These are phyloP conservation scores for Salvia splendens DNA, from an alignment of 257 asterid genomes.

Conservation along the genomic window DNA sequence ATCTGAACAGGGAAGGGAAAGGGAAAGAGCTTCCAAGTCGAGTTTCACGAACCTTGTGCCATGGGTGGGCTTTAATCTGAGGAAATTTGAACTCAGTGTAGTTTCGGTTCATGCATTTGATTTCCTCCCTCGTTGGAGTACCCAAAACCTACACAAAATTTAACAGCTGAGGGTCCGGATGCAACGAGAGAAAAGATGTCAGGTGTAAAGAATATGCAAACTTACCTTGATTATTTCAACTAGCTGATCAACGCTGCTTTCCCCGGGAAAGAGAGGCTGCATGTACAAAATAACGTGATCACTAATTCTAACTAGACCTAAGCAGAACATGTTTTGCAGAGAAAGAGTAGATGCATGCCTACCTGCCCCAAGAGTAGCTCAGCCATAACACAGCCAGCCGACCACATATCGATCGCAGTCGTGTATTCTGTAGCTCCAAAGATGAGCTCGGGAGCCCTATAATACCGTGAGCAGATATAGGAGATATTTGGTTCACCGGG, in stretches of 20 bases:
- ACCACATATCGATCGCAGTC: slow-evolving; percentile 93
- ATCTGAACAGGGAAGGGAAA: neutral
- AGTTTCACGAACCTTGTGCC: slow-evolving; percentile 78
- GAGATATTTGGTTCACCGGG: slow-evolving; percentile 95
- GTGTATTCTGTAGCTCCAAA: slow-evolving; percentile 96
- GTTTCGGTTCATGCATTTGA: slow-evolving; percentile 92
- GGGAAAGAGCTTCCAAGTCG: neutral
- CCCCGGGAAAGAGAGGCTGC: slow-evolving; percentile 97
- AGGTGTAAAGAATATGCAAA: neutral
- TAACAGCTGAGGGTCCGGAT: neutral
- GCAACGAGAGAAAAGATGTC: neutral
- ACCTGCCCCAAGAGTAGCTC: slow-evolving; percentile 93
- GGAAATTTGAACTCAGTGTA: slow-evolving; percentile 87
- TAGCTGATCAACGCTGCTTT: slow-evolving; percentile 87
- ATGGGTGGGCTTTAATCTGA: slow-evolving; percentile 88
- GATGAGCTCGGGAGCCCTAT: slow-evolving; percentile 92
- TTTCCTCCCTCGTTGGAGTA: slow-evolving; percentile 94
- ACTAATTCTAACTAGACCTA: neutral
- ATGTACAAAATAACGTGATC: slow-evolving; percentile 12
- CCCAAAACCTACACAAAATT: slow-evolving; percentile 59
- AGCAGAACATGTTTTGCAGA: neutral
- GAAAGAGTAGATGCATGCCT: neutral
- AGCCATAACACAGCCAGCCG: slow-evolving; percentile 94
- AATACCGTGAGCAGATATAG: slow-evolving; percentile 92
- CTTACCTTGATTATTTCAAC: slow-evolving; percentile 86